Evolutionary conservation across 2,329 filamentous ascomycete species (phyloP), one percentile per base, ranked within the genome.

Genomic region (Metarhizium humberi): DNA sequence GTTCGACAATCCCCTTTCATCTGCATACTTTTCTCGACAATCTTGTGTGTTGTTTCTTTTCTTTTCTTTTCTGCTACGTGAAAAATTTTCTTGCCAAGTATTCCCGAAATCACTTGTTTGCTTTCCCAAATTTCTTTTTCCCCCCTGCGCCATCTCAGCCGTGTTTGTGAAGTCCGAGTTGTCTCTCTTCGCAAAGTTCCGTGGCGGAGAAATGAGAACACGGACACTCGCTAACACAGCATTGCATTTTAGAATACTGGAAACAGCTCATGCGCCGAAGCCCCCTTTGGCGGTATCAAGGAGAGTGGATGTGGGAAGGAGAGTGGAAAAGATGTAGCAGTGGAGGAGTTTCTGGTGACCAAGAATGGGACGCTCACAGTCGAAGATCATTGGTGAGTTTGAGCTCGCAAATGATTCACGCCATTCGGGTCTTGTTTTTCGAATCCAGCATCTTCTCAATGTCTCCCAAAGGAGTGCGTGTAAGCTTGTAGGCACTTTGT

Each of bases 231-330:
- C 14, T 48, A n/a, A 48, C 20, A 48, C 25, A 48, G 7, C 10
- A 29, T 30, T 48, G 34, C 11, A 16, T 14, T 16, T n/a, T 34
- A 67, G 78, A 73, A 72, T 38, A 67, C 69, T 3, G 70, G 73
- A 11, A 75, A 72, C 53, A 67, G 65, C 13, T 75, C 71, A 0
- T 68, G 73, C 0, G 69, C 73, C 0, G 75, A 77, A 57, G 64
- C 71, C 3, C 75, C 75, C 0, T 78, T 78, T 60, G 75, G 74
- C 5, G 75, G 74, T 0, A 77, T 78, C 60, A 78, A 78, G 58
- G 70, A 75, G 52, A 75, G 72, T 16, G 75, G 75, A 0, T 71
- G 69, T 11, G 75, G 75, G 6, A 77, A 76, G 57, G 75, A 78
- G 58, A 73, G 71, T 0, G 74, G 75, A 45, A 77, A 76, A 58